A percentile compares a stretch with the other conserved stretches of the same genome.
These are phyloP conservation scores for Trapa bicornis DNA, from an alignment of 345 rosid genomes.

Conservation along the genomic window DNA sequence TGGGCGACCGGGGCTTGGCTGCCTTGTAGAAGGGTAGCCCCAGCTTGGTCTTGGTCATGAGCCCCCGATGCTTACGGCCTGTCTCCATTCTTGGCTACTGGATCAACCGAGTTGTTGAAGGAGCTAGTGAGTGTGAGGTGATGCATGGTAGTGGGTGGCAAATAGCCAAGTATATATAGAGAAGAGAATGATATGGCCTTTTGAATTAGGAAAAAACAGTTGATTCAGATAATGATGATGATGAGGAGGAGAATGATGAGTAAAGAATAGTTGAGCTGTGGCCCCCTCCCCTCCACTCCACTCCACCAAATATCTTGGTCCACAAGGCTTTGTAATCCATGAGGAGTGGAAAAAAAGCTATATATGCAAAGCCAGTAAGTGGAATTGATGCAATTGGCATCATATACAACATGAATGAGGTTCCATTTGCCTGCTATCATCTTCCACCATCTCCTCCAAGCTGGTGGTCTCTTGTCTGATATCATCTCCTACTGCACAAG, in stretches of 20 bases:
- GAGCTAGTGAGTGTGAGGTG: background rate
- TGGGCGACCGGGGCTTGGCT: slow-evolving; percentile 16
- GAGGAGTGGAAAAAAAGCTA: too few species aligned
- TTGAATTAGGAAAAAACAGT: background rate
- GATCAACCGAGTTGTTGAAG: background rate
- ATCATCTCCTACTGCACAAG: too few species aligned
- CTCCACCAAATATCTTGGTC: too few species aligned
- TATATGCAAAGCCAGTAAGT: too few species aligned
- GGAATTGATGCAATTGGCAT: too few species aligned
- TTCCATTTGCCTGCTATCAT: too few species aligned
- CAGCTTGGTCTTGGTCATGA: slow-evolving; percentile 34
- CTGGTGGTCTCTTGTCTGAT: background rate
- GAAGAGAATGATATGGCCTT: background rate
- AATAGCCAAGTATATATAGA: slow-evolving; percentile 23
- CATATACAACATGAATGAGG: too few species aligned
- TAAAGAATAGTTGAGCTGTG: too few species aligned
- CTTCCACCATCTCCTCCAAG: background rate
- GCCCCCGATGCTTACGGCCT: slow-evolving; percentile 33
- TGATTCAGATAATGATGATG: slow-evolving; percentile 19
- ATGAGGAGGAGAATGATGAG: too few species aligned
- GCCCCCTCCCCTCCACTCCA: too few species aligned
- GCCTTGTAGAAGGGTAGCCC: slow-evolving; percentile 26
- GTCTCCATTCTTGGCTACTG: slow-evolving; percentile 27
- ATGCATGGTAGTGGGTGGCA: too few species aligned
- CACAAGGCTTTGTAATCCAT: too few species aligned